Percentiles rank a stretch among this genome's conserved stretches.
Conservation (phyloP, 2,329 filamentous ascomycete species). For the Harringtonia lauricola region DNA sequence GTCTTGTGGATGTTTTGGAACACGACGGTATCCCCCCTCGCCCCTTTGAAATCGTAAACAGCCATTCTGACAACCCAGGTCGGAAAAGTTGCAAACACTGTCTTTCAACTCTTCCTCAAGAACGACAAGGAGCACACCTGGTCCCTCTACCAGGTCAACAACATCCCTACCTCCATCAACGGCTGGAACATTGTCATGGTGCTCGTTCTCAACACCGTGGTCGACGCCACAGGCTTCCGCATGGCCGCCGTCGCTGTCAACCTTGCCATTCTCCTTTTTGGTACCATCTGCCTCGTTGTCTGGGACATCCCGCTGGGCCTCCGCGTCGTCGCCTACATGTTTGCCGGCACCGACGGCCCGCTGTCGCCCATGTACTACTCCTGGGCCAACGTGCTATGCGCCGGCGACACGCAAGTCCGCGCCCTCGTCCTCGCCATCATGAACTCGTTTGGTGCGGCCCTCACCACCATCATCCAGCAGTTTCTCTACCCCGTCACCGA, state of each 20-base stretch:
- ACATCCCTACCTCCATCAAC: slow-evolving; percentile 19
- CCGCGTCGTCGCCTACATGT: slow-evolving; percentile 22
- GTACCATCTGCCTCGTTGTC: slow-evolving; percentile 19
- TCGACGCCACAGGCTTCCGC: slow-evolving; percentile 21
- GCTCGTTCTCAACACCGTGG: slow-evolving; percentile 15
- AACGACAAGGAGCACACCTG: slow-evolving; percentile 16
- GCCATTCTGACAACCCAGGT: slow-evolving; percentile 7
- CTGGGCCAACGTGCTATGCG: slow-evolving; percentile 14
- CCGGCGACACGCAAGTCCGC: slow-evolving; percentile 13
- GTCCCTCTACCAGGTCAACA: slow-evolving; percentile 19
- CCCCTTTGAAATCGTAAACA: no score
- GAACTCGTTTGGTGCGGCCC: slow-evolving; percentile 19
- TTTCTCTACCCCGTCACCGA: slow-evolving; percentile 22
- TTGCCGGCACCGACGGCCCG: slow-evolving; percentile 23
- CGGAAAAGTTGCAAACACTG: slow-evolving; percentile 11
- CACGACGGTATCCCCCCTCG: neutral
- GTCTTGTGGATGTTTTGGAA: slow-evolving; percentile 15
- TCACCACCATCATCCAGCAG: slow-evolving; percentile 20
- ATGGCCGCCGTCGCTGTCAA: slow-evolving; percentile 17
- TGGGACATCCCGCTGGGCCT: slow-evolving; percentile 22
- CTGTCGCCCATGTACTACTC: slow-evolving; percentile 20
- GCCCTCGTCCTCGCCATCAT: slow-evolving; percentile 15
- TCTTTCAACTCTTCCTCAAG: slow-evolving; percentile 18
- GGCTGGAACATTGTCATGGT: slow-evolving; percentile 19
- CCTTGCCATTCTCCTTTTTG: slow-evolving; percentile 16